Conservation (phyloP, 805 yeast genomes). For the Spathaspora girioi region DNA sequence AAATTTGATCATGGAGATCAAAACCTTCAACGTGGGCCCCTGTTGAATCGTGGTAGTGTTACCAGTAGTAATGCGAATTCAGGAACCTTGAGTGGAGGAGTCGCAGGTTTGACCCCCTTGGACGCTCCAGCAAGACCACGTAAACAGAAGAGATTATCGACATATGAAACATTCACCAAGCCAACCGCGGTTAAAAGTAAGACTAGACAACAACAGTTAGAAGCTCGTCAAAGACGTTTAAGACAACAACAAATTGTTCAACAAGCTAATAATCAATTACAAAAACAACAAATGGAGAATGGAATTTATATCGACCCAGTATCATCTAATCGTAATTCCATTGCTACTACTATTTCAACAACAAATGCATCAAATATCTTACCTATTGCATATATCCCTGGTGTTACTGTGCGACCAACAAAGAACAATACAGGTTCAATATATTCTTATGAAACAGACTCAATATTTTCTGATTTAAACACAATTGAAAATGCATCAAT, state of each 20-base stretch:
- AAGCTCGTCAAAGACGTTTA: conserved; percentile 14
- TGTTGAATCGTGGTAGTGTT: not conserved
- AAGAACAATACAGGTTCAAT: conserved; percentile 42
- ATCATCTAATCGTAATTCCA: conserved; percentile 27
- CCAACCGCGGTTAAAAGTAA: conserved; percentile 18
- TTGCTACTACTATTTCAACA: conserved; percentile 60
- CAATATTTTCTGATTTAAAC: conserved; percentile 40
- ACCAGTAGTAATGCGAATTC: not conserved
- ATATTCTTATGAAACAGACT: conserved; percentile 40
- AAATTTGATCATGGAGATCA: not conserved
- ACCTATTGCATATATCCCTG: conserved; percentile 93
- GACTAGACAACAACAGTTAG: conserved; percentile 14
- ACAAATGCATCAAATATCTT: conserved; percentile 84
- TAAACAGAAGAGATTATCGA: conserved; percentile 22
- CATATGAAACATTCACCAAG: conserved; percentile 43
- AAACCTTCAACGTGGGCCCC: not conserved
- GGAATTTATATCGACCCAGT: conserved; percentile 15
- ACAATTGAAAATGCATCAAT: conserved; percentile 47
- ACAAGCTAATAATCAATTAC: conserved; percentile 8
- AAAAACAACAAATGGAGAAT: conserved; percentile 5
- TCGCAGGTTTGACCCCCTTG: not conserved
- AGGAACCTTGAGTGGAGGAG: not conserved
- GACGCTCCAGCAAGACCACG: not conserved
- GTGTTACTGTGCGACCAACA: conserved; percentile 67
- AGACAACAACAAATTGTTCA: conserved; percentile 11